Conservation (phyloP, 257 asterid genomes). For the Penstemon davidsonii region DNA sequence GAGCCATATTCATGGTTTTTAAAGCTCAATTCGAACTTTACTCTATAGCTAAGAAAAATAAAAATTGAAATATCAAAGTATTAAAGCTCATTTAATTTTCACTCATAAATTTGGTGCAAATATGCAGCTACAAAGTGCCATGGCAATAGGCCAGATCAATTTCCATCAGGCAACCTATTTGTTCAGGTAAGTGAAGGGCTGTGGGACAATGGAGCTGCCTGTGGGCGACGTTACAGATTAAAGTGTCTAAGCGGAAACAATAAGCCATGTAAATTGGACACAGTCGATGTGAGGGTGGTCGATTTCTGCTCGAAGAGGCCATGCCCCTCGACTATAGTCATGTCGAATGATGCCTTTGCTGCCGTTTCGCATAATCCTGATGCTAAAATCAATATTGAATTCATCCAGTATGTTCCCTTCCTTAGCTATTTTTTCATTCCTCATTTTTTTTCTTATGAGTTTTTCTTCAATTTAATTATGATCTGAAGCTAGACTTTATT, state of each 20-base stretch:
- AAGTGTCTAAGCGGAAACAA: slow-evolving; percentile 58
- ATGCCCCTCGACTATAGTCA: slow-evolving; percentile 64
- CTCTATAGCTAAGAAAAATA: too few relatives aligned
- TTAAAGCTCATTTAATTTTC: too few relatives aligned
- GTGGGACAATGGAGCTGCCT: slow-evolving; percentile 86
- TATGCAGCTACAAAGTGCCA: slow-evolving; percentile 65
- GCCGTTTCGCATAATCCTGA: slow-evolving; percentile 45
- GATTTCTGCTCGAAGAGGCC: slow-evolving; percentile 63
- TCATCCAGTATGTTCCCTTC: slow-evolving; percentile 42
- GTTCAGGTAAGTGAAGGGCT: slow-evolving; percentile 65
- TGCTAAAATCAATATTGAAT: slow-evolving; percentile 68
- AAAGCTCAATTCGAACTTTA: too few relatives aligned
- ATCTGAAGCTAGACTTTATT: neutral
- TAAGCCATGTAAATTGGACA: slow-evolving; percentile 52
- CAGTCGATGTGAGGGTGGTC: slow-evolving; percentile 64
- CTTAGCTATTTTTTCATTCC: neutral
- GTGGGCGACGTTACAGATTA: slow-evolving; percentile 62
- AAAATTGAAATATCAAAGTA: too few relatives aligned
- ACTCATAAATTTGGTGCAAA: neutral
- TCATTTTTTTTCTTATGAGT: neutral
- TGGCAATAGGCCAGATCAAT: slow-evolving; percentile 66
- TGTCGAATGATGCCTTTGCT: slow-evolving; percentile 63
- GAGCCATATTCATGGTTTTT: too few relatives aligned
- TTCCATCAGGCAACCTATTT: slow-evolving; percentile 71
- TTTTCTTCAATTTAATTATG: neutral